A percentile compares a stretch with the other conserved stretches of the same genome.
These are phyloP conservation scores for Cladophialophora chaetospira DNA, from an alignment of 2,329 filamentous ascomycete genomes.

Conservation along the genomic window DNA sequence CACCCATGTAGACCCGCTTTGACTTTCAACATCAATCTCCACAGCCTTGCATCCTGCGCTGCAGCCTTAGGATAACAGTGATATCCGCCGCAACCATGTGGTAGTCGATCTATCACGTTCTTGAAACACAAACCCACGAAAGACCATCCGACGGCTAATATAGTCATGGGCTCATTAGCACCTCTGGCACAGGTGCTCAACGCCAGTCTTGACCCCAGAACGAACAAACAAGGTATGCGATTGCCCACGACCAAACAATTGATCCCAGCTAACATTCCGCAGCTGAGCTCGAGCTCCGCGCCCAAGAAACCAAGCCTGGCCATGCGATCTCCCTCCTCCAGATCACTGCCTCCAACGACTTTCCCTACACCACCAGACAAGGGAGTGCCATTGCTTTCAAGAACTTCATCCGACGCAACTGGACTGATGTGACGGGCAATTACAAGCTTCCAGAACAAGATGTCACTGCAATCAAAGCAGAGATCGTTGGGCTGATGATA, in stretches of 20 bases:
- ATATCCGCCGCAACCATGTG: no score
- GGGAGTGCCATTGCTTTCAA: conserved; percentile 94
- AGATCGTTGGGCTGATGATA: conserved; percentile 96
- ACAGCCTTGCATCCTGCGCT: no score
- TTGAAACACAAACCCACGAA: no score
- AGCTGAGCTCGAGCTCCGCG: conserved; percentile 81
- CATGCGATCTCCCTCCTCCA: conserved; percentile 88
- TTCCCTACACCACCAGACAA: conserved; percentile 77
- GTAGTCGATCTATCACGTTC: no score
- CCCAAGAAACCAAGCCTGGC: conserved; percentile 77
- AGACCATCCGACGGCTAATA: not conserved
- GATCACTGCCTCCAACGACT: conserved; percentile 76
- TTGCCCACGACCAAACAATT: not conserved
- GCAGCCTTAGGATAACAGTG: no score
- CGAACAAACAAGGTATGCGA: conserved; percentile 82
- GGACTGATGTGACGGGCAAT: conserved; percentile 92
- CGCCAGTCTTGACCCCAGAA: conserved; percentile 82
- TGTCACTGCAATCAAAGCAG: conserved; percentile 86
- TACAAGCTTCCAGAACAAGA: conserved; percentile 84
- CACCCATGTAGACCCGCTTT: no score
- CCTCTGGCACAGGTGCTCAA: conserved; percentile 78
- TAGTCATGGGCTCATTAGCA: conserved; percentile 54
- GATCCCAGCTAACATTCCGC: conserved; percentile 26
- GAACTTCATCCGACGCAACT: conserved; percentile 94
- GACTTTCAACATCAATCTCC: no score